Percentiles rank a stretch among this genome's conserved stretches.
These are phyloP conservation scores for Suillus hirtellus DNA, from an alignment of 768 basidiomycete genomes.

Conservation along the genomic window DNA sequence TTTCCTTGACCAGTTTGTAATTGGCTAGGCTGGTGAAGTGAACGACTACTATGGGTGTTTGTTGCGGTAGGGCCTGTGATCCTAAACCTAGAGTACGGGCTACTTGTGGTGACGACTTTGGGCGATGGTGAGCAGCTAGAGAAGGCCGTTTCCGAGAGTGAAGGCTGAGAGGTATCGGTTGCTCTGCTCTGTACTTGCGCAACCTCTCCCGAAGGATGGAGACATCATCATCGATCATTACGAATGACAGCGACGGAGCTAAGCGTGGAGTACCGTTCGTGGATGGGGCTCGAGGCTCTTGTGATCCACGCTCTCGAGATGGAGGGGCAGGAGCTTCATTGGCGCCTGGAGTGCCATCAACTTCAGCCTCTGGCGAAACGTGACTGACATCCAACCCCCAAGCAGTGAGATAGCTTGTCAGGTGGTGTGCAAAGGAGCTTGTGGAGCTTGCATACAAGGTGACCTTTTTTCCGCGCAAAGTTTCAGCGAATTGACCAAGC, in stretches of 20 bases:
- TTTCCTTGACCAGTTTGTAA: conserved; percentile 86
- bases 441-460: conserved; percentile 83
- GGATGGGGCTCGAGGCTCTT: conserved; percentile 21
- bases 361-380: conserved; percentile 59
- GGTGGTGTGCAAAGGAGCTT: conserved; percentile 87
- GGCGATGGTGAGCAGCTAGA: conserved; percentile 64
- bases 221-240: conserved; percentile 93
- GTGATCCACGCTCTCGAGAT: conserved; percentile 8
- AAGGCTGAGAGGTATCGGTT: conserved; percentile 38
- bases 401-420: conserved; percentile 88
- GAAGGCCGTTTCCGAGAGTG: conserved; percentile 66
- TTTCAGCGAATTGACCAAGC: conserved; percentile 76
- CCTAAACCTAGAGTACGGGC: conserved; percentile 51
- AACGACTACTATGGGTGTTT: conserved; percentile 51
- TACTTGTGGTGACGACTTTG: conserved; percentile 81
- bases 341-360: conserved; percentile 35
- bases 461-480: conserved; percentile 79
- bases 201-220: conserved; percentile 75
- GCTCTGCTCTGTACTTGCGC: conserved; percentile 61
- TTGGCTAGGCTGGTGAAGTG: conserved; percentile 92
- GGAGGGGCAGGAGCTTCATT: conserved; percentile 19
- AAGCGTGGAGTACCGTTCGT: conserved; percentile 27
- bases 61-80: conserved; percentile 27
- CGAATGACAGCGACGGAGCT: conserved; percentile 51
- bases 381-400: conserved; percentile 97